A percentile compares a stretch with the other conserved stretches of the same genome.
Evolutionary conservation across 306 rosid species (phyloP).

Genomic region (Vigna angularis): DNA sequence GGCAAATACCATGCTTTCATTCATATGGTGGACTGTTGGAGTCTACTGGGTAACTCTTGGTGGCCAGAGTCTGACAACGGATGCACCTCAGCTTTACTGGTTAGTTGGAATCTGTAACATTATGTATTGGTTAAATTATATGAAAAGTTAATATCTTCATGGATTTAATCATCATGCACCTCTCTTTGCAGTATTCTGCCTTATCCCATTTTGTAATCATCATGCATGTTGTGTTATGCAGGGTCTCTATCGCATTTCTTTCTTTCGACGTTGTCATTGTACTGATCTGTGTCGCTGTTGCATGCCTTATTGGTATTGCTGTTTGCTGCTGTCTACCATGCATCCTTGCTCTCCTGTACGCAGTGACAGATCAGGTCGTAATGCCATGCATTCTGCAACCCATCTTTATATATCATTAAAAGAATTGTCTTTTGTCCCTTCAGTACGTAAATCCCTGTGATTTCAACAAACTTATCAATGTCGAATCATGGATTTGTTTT

Average conservation of each 20-base stretch:
- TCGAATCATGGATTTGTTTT: neutral
- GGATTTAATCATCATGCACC: too few relatives aligned
- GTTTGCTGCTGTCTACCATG: conserved; percentile 97
- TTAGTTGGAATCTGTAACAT: conserved; percentile 47
- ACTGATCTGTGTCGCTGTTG: conserved; percentile 69
- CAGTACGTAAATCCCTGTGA: neutral
- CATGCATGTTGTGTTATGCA: conserved; percentile 53
- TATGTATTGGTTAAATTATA: conserved; percentile 20
- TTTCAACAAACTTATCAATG: neutral
- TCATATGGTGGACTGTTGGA: conserved; percentile 88
- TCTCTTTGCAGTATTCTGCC: neutral
- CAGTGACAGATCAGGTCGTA: conserved; percentile 66
- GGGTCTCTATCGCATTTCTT: conserved; percentile 87
- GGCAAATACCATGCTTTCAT: conserved; percentile 74
- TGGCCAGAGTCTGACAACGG: conserved; percentile 66
- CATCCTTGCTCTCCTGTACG: conserved; percentile 79
- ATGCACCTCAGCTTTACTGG: conserved; percentile 88
- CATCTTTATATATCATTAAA: neutral
- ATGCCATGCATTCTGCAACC: neutral
- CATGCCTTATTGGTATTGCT: conserved; percentile 88
- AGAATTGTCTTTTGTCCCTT: neutral
- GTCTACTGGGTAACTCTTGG: conserved; percentile 91
- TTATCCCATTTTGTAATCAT: conserved; percentile 32
- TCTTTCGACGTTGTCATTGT: conserved; percentile 78
- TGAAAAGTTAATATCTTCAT: too few relatives aligned